Evolutionary conservation across 2,329 filamentous ascomycete species (phyloP).

Genomic region (Achaetomium macrosporum): DNA sequence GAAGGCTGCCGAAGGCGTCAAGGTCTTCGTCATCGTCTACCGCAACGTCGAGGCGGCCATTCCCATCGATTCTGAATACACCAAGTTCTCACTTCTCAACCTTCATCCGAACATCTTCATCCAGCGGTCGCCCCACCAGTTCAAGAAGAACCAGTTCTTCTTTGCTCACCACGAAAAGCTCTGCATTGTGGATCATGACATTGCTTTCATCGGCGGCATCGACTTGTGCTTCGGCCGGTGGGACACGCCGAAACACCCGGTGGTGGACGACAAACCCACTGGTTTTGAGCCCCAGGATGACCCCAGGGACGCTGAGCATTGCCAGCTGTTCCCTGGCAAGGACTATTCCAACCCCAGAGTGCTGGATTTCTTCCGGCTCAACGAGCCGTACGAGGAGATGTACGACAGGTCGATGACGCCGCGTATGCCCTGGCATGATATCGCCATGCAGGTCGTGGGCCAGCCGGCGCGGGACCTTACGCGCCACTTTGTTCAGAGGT

Average conservation of each 20-base stretch:
- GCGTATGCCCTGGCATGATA: conserved; percentile 98
- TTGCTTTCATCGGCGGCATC: conserved; percentile 92
- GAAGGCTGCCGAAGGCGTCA: conserved; percentile 92
- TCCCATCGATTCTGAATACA: conserved; percentile 97
- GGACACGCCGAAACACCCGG: conserved; percentile 89
- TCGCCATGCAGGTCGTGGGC: conserved; percentile 94
- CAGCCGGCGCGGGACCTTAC: conserved; percentile 92
- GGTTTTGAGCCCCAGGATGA: conserved; percentile 72
- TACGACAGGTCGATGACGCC: conserved; percentile 86
- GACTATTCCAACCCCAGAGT: conserved; percentile 97
- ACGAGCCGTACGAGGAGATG: conserved; percentile 98
- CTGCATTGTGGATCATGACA: conserved; percentile 91
- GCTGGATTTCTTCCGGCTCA: conserved; percentile 87
- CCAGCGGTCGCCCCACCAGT: conserved; percentile 92
- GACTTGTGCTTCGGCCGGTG: conserved; percentile 96
- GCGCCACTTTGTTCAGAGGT: conserved; percentile 92
- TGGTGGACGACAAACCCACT: conserved; percentile 89
- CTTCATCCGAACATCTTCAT: conserved; percentile 95
- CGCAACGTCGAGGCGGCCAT: conserved; percentile 95
- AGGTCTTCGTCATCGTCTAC: conserved; percentile 96
- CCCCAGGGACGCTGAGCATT: conserved; percentile 87
- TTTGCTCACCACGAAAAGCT: conserved; percentile 98
- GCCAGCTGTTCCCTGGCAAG: conserved; percentile 94
- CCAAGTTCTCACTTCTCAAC: conserved; percentile 91
- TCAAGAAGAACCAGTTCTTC: conserved; percentile 98